Percentiles rank a stretch among this genome's conserved stretches.
These are phyloP conservation scores for Earliella scabrosa DNA, from an alignment of 1,284 basidiomycete species.

Conservation along the genomic window DNA sequence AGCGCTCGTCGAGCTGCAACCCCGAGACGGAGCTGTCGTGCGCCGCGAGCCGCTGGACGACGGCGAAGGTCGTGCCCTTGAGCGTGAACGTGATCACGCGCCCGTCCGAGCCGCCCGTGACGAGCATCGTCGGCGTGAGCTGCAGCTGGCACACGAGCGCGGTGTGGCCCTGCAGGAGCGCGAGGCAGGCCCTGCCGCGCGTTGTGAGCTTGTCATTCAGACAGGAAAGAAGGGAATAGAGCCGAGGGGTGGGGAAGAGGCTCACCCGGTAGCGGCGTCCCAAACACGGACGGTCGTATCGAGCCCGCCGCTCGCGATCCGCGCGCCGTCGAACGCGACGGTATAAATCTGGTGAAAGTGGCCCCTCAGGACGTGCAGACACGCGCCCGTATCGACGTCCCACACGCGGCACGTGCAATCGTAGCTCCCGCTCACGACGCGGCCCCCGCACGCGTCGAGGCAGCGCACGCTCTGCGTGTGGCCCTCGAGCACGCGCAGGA, in stretches of 20 bases:
- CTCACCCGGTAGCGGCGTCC: conserved; percentile 81
- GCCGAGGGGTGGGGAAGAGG: neutral
- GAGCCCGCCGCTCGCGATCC: conserved; percentile 87
- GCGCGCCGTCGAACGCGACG: conserved; percentile 89
- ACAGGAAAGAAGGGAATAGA: neutral
- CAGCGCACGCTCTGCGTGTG: conserved; percentile 88
- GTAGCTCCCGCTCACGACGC: conserved; percentile 89
- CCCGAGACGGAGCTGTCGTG: conserved; percentile 94
- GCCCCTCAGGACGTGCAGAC: conserved; percentile 84
- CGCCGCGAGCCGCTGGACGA: conserved; percentile 64
- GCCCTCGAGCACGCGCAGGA: conserved; percentile 75
- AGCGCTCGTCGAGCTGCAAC: conserved; percentile 86
- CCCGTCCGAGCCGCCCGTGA: conserved; percentile 94
- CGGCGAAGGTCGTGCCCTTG: conserved; percentile 31
- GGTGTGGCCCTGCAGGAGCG: conserved; percentile 91
- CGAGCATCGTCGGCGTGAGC: conserved; percentile 74
- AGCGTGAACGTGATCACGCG: conserved; percentile 91
- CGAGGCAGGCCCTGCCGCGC: conserved; percentile 72
- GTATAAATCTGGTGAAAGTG: conserved; percentile 94
- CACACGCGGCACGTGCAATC: conserved; percentile 83
- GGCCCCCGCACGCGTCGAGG: conserved; percentile 84
- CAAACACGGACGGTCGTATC: conserved; percentile 93
- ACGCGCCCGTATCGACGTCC: conserved; percentile 76
- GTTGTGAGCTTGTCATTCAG: neutral
- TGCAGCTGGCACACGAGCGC: conserved; percentile 95